Evolutionary conservation across 345 rosid genomes (phyloP), one percentile per base, ranked within the genome.

Genomic region (Mallotus nudiflorus): DNA sequence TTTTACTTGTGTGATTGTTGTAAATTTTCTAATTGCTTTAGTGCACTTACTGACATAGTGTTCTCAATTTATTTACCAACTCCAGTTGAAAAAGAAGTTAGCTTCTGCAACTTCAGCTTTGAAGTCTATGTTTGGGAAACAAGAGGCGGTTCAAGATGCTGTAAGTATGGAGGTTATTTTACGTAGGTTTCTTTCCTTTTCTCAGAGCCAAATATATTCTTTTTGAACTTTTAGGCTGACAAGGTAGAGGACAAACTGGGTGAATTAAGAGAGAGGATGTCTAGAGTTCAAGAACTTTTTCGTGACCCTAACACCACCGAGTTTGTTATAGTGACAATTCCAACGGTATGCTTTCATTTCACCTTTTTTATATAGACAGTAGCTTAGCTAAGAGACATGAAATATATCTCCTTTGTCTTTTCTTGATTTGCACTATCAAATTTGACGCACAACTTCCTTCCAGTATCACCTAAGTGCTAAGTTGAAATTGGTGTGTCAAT

Each of bases 261-360:
- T 67, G 83, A 81, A 78, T 69, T 91, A 62, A 86, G 85, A 74
- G 86, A 87, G 80, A 85, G 82, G 71, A 85, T 85, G 92, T 78
- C 73, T 76, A 89, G 83, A 84, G 90, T 91, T 61, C 82, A 85
- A 68, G 89, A 88, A 76, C 85, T 91, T 69, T 89, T 91, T 72
- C 87, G 75, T 27, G 85, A 85, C 73, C 69, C 78, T 27, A 70
- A 82, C 62, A 57, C 81, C 71, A 89, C 89, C 6, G 93, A 89
- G 77, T 91, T 91, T 82, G 73, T 89, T 80, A 88, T 89, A 69
- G 96, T 91, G 55, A 85, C 93, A 51, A 88, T 88, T 82, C 97
- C 97, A 62, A 83, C 91, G 80, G 97, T 91, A 89, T 58, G 52
- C 75, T 40, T 78, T 2, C n/a, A 6, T 3, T 48, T 19, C 33